Conservation (phyloP, 805 yeast genomes). For the Myxozyma neglecta region DNA sequence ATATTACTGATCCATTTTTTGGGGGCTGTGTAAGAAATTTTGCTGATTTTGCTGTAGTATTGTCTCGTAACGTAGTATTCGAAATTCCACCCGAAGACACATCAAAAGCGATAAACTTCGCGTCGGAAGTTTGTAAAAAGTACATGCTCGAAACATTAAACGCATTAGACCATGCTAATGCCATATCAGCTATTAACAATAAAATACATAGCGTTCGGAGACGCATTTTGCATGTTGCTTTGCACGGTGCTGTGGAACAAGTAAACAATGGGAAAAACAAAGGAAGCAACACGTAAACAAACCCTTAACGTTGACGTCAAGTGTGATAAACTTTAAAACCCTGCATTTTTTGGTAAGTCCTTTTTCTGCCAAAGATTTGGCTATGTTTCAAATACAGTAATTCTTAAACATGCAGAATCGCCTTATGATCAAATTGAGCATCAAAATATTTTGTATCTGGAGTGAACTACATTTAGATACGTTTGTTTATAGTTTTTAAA, state of each 20-base stretch:
- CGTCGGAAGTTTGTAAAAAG: slow-evolving; percentile 22
- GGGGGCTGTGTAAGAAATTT: slow-evolving; percentile 36
- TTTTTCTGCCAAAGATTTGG: too few relatives aligned
- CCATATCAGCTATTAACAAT: not conserved
- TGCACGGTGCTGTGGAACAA: too few relatives aligned
- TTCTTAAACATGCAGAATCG: too few relatives aligned
- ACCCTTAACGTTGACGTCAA: not conserved
- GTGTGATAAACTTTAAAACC: too few relatives aligned
- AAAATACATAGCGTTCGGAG: not conserved
- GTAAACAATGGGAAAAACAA: not conserved
- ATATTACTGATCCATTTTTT: slow-evolving; percentile 35
- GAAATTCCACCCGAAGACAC: not conserved
- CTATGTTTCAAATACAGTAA: too few relatives aligned
- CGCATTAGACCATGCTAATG: slow-evolving; percentile 19
- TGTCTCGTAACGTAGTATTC: slow-evolving; percentile 8
- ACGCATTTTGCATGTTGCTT: too few relatives aligned
- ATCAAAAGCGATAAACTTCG: slow-evolving; percentile 13
- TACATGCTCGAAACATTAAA: slow-evolving; percentile 15
- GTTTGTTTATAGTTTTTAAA: too few relatives aligned
- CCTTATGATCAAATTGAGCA: too few relatives aligned
- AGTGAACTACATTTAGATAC: too few relatives aligned
- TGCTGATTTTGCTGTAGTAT: slow-evolving; percentile 15
- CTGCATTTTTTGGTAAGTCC: too few relatives aligned
- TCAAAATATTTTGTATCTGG: too few relatives aligned
- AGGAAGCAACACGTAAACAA: not conserved